These are phyloP conservation scores for Plasmodium falciparum DNA, from an alignment of 169 alveolate genomes.

Conservation along the genomic window DNA sequence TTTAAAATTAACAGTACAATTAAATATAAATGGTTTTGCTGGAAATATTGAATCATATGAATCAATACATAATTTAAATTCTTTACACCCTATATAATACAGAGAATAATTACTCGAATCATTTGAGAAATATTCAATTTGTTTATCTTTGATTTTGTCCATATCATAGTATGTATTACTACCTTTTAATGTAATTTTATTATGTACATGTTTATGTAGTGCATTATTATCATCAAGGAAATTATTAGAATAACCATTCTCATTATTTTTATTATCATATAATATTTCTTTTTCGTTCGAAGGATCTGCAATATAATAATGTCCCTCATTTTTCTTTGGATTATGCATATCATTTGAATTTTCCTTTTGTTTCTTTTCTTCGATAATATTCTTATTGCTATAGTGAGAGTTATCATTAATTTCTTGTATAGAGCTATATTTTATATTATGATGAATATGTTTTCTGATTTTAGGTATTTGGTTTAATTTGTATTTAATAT, in stretches of 20 bases:
- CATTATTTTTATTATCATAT: conserved; percentile 4
- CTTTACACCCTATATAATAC: conserved; percentile 74
- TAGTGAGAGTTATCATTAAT: conserved; percentile 25
- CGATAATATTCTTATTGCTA: background rate
- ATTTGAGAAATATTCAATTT: background rate
- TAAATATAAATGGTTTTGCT: conserved; percentile 78
- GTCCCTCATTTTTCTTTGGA: conserved; percentile 2
- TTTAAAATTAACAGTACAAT: conserved; percentile 76
- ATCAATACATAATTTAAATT: conserved; percentile 54
- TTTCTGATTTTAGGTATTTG: conserved; percentile 42
- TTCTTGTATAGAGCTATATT: conserved; percentile 76
- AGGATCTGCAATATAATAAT: conserved; percentile 3
- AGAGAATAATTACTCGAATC: conserved; percentile 31
- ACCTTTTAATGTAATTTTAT: background rate
- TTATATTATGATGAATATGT: conserved; percentile 19
- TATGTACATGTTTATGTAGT: background rate
- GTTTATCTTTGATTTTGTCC: background rate
- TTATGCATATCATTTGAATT: conserved; percentile 11
- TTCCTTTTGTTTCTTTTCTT: conserved; percentile 9
- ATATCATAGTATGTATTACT: background rate
- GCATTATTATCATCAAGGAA: background rate
- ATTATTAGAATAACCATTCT: conserved; percentile 3
- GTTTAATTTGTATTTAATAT: conserved; percentile 45
- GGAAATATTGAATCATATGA: conserved; percentile 66
- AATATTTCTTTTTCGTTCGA: background rate